Conservation (phyloP, 2,329 filamentous ascomycete genomes). For the Cordyceps militaris region DNA sequence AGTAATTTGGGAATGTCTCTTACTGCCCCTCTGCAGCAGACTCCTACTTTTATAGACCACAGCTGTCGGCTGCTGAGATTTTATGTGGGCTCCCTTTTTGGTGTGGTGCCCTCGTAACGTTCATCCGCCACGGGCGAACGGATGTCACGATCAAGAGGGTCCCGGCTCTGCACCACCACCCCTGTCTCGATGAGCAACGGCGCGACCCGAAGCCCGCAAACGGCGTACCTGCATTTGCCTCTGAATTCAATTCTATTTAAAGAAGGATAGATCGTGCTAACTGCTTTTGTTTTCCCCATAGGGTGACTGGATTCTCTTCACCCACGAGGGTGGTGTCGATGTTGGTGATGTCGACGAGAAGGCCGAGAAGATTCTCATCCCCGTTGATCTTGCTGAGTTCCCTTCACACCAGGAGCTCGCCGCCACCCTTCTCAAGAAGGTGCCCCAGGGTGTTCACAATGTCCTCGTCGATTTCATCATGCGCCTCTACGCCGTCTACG, state of each 20-base stretch:
- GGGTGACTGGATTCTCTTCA: conserved; percentile 99
- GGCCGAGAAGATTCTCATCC: conserved; percentile 96
- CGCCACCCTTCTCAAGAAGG: conserved; percentile 75
- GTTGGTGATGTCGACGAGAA: conserved; percentile 98
- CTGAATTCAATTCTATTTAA: not conserved
- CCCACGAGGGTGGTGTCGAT: conserved; percentile 98
- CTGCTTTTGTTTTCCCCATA: conserved; percentile 35
- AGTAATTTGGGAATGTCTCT: not conserved
- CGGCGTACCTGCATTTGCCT: conserved; percentile 11
- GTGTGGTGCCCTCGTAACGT: conserved; percentile 21
- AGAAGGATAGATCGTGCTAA: conserved; percentile 22
- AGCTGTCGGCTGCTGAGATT: not conserved
- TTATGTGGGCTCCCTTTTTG: conserved; percentile 13
- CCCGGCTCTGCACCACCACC: conserved; percentile 8
- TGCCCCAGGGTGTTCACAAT: conserved; percentile 92
- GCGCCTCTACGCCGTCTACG: conserved; percentile 95
- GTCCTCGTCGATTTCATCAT: conserved; percentile 99
- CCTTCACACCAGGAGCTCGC: conserved; percentile 96
- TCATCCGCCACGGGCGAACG: conserved; percentile 30
- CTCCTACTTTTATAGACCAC: conserved; percentile 2
- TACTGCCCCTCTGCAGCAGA: not conserved
- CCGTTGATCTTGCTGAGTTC: conserved; percentile 89
- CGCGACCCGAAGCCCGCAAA: conserved; percentile 12
- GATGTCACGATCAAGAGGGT: conserved; percentile 29
- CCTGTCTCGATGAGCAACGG: conserved; percentile 9